These are phyloP conservation scores for Arbutus unedo DNA, from an alignment of 148 eudicot genomes.

Conservation along the genomic window DNA sequence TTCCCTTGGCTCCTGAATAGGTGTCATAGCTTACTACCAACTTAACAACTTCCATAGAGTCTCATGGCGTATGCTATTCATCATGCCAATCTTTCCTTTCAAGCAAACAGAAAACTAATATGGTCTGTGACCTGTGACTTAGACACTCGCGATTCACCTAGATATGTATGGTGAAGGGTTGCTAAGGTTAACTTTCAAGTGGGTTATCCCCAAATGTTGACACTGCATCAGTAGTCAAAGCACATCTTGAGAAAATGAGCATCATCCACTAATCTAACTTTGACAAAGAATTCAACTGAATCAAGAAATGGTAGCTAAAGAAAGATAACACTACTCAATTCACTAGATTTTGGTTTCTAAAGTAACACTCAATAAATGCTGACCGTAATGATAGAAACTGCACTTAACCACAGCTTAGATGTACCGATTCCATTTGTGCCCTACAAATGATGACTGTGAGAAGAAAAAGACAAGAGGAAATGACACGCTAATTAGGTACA, in stretches of 20 bases:
- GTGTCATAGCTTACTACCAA: not conserved
- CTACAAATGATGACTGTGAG: not conserved
- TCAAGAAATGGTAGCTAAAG: not conserved
- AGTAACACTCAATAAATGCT: not conserved
- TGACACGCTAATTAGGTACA: not conserved
- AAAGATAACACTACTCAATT: not conserved
- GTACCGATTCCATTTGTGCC: not conserved
- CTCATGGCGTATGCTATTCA: not conserved
- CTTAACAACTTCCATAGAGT: not conserved
- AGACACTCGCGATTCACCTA: not conserved
- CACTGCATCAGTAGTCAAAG: not conserved
- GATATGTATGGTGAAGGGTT: not conserved
- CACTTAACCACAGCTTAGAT: not conserved
- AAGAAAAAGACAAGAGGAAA: not conserved
- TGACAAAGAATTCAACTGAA: not conserved
- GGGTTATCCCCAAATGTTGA: not conserved
- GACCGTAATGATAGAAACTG: not conserved
- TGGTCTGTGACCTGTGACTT: not conserved
- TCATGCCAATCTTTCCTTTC: not conserved
- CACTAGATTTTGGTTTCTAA: not conserved
- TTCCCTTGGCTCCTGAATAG: not conserved
- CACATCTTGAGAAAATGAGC: not conserved
- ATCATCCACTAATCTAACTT: not conserved
- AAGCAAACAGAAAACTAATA: not conserved
- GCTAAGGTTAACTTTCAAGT: not conserved